Evolutionary conservation across 495 filamentous ascomycete genomes (phyloP).

Genomic region (Aspergillus hancockii): DNA sequence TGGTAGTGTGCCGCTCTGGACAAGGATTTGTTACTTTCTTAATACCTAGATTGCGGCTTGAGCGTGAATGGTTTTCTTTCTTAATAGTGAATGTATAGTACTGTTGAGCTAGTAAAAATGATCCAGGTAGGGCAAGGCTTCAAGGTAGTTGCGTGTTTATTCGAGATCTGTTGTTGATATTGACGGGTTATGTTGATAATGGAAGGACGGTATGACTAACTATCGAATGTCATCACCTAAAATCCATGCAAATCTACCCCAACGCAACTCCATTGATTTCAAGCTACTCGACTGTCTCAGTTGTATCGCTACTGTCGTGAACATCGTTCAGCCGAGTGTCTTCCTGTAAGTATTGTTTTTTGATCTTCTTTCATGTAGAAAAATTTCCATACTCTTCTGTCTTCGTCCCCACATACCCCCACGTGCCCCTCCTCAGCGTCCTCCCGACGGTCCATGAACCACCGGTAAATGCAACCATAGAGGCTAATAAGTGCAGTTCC

Average conservation of each 20-base stretch:
- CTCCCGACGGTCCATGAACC: not conserved
- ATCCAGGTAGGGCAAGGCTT: too few relatives aligned
- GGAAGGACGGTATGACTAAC: too few relatives aligned
- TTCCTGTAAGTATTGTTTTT: not conserved
- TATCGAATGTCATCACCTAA: not conserved
- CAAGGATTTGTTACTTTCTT: too few relatives aligned
- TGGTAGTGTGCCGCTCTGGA: not conserved
- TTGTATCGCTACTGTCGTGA: not conserved
- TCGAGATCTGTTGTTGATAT: too few relatives aligned
- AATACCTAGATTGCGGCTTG: too few relatives aligned
- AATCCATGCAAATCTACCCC: not conserved
- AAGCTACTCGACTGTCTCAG: not conserved
- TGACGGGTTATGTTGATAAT: too few relatives aligned
- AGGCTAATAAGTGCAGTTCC: not conserved
- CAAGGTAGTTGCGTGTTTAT: too few relatives aligned
- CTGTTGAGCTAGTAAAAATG: too few relatives aligned
- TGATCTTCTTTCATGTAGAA: not conserved
- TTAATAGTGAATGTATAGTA: too few relatives aligned
- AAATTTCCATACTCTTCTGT: not conserved
- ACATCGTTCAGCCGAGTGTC: not conserved
- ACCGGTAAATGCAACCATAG: not conserved
- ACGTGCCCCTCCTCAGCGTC: not conserved
- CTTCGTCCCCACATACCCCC: conserved; percentile 2
- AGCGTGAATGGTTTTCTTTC: too few relatives aligned
- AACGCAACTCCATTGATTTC: not conserved